Evolutionary conservation across 305 asterid genomes (phyloP).

Genomic region (Fraxinus ornus): DNA sequence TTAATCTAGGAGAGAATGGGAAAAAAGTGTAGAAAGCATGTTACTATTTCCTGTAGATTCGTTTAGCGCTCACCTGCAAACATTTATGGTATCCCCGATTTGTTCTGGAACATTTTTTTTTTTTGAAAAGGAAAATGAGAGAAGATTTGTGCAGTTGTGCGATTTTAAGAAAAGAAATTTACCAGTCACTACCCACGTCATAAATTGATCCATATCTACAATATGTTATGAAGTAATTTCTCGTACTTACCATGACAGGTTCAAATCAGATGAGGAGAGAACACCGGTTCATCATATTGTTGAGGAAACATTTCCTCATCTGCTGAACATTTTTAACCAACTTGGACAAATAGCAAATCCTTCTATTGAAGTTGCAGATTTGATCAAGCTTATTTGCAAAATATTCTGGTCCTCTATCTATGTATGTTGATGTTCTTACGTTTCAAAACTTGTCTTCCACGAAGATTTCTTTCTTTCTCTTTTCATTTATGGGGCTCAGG

Average conservation of each 20-base stretch:
- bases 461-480: constrained; percentile 3
- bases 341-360: constrained; percentile 87
- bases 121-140: background rate
- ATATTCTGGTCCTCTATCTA: constrained; percentile 96
- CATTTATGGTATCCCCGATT: background rate
- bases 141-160: background rate
- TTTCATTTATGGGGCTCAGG: constrained; percentile 3
- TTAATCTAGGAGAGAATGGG: background rate
- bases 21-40: background rate
- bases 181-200: background rate
- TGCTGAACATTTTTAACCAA: constrained; percentile 70
- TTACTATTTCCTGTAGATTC: background rate
- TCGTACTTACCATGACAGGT: constrained; percentile 52
- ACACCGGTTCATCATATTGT: constrained; percentile 77
- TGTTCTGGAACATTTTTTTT: background rate
- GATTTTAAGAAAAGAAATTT: background rate
- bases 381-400: constrained; percentile 96
- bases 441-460: constrained; percentile 3
- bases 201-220: constrained; percentile 23
- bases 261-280: constrained; percentile 96
- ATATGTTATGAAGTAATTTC: constrained; percentile 18
- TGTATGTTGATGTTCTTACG: constrained; percentile 42
- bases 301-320: constrained; percentile 86
- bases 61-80: background rate
- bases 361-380: constrained; percentile 78